A percentile compares a stretch with the other conserved stretches of the same genome.
Evolutionary conservation across 2,329 filamentous ascomycete genomes (phyloP).

Genomic region (Paracoccidioides brasiliensis): DNA sequence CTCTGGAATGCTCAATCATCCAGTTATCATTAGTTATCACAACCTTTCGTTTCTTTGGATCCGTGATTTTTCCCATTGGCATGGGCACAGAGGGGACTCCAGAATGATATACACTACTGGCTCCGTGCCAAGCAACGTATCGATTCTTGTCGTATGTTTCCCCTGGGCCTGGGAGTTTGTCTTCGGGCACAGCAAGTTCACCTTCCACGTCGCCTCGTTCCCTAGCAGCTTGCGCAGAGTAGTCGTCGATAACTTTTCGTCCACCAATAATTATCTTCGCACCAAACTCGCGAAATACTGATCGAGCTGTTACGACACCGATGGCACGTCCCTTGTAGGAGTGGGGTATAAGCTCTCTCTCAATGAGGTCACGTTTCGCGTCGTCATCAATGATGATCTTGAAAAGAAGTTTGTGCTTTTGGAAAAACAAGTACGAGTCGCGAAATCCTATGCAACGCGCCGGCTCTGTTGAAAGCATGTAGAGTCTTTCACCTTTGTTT

Average conservation of each 20-base stretch:
- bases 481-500: slow-evolving; percentile 70
- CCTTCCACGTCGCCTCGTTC: slow-evolving; percentile 73
- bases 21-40: slow-evolving; percentile 89
- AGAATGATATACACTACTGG: slow-evolving; percentile 88
- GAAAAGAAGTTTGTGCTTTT: slow-evolving; percentile 89
- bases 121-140: slow-evolving; percentile 96
- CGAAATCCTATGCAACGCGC: slow-evolving; percentile 93
- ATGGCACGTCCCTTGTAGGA: slow-evolving; percentile 98
- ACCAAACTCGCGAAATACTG: slow-evolving; percentile 93
- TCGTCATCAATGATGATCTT: slow-evolving; percentile 97
- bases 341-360: slow-evolving; percentile 88
- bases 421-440: slow-evolving; percentile 98
- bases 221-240: slow-evolving; percentile 62
- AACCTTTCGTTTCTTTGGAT: slow-evolving; percentile 71
- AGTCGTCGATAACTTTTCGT: slow-evolving; percentile 75
- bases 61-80: slow-evolving; percentile 57
- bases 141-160: slow-evolving; percentile 98
- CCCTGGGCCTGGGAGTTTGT: slow-evolving; percentile 58
- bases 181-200: slow-evolving; percentile 80
- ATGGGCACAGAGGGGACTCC: slow-evolving; percentile 63
- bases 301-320: slow-evolving; percentile 89
- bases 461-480: slow-evolving; percentile 98
- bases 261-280: slow-evolving; percentile 88
- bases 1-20: slow-evolving; percentile 88
- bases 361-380: slow-evolving; percentile 94